phyloP scores from a whole-genome alignment of 208 protist species.

The Leishmania major region DNA sequence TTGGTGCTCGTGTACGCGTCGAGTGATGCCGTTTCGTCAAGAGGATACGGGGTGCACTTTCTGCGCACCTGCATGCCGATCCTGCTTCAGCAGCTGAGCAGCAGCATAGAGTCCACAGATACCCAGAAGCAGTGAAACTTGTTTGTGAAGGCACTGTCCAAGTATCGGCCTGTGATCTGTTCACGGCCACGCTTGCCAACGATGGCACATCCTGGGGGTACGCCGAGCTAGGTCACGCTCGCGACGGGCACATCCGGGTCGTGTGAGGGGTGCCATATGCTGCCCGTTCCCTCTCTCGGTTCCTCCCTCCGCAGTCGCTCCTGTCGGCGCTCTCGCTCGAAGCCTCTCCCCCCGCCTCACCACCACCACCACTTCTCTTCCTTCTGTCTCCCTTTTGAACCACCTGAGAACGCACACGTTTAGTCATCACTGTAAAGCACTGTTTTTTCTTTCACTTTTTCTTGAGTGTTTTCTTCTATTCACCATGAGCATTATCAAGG shows the following conservation, averaged over 20 bases:
- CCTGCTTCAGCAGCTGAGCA: not conserved
- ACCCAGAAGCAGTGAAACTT: not conserved
- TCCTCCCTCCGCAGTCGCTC: not conserved
- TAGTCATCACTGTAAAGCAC: not conserved
- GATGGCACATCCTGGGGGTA: not conserved
- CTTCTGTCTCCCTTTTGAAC: constrained; percentile 2
- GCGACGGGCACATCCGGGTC: not conserved
- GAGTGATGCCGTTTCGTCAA: not conserved
- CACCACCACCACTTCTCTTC: not conserved
- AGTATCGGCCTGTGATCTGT: not conserved
- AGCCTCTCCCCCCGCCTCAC: not conserved
- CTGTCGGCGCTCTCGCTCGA: not conserved
- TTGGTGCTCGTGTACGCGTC: not conserved
- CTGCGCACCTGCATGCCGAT: not conserved
- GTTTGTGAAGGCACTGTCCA: not conserved
- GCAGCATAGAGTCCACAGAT: not conserved
- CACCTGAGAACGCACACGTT: not conserved
- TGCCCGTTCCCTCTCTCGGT: not conserved
- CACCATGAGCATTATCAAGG: constrained; percentile 57
- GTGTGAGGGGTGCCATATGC: not conserved
- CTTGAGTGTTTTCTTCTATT: not conserved
- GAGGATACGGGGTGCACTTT: not conserved
- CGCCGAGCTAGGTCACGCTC: not conserved
- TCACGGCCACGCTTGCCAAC: not conserved
- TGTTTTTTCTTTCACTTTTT: not conserved